Evolutionary conservation across 2,329 filamentous ascomycete genomes (phyloP).

Genomic region (Cordyceps tenuipes): DNA sequence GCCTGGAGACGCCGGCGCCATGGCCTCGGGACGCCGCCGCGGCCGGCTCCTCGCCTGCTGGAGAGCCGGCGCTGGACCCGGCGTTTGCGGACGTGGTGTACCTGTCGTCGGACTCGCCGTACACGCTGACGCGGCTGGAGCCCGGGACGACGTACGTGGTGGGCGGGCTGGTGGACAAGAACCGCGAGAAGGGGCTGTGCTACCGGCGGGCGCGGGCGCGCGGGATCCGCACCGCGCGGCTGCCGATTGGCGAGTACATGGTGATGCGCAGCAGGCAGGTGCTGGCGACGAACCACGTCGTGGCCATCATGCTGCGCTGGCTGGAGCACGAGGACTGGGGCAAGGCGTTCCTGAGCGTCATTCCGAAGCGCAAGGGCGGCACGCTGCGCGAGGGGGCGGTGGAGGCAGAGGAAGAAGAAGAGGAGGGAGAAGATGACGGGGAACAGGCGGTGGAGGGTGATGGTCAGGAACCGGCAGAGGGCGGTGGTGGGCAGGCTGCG

Average conservation of each 20-base stretch:
- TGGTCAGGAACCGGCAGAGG: conserved; percentile 15
- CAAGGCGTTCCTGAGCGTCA: conserved; percentile 75
- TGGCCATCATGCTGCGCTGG: conserved; percentile 95
- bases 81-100: conserved; percentile 59
- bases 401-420: conserved; percentile 16
- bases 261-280: conserved; percentile 81
- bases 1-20: conserved; percentile 21
- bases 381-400: conserved; percentile 43
- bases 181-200: conserved; percentile 90
- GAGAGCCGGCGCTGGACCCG: conserved; percentile 24
- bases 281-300: conserved; percentile 88
- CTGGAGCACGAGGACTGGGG: conserved; percentile 87
- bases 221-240: conserved; percentile 81
- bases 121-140: conserved; percentile 74
- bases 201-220: too few species aligned
- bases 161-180: conserved; percentile 90
- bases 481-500: conserved; percentile 15
- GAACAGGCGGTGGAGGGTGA: conserved; percentile 14
- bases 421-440: conserved; percentile 15
- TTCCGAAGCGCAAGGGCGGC: conserved; percentile 85
- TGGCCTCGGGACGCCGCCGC: conserved; percentile 25
- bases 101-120: conserved; percentile 81
- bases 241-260: conserved; percentile 94
- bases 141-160: conserved; percentile 89
- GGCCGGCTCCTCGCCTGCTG: conserved; percentile 27